Percentiles rank a stretch among this genome's conserved stretches.
These are phyloP conservation scores for Boletus albobrunnescens DNA, from an alignment of 1,284 basidiomycete species.

Conservation along the genomic window DNA sequence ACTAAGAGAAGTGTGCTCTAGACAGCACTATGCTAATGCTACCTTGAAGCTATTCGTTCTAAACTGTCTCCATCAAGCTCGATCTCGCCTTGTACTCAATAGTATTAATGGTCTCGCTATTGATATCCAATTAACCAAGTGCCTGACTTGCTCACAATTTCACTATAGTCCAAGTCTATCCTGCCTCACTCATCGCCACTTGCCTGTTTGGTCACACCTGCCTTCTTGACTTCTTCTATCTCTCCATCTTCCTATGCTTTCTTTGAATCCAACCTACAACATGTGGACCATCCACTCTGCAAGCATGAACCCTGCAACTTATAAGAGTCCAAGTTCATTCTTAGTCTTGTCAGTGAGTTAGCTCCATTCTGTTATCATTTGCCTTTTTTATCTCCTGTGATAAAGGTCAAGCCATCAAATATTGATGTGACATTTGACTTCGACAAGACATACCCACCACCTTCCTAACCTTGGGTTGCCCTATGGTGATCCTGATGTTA, in stretches of 20 bases:
- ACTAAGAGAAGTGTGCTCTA: too few species aligned
- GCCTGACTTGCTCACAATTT: constrained; percentile 42
- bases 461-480: constrained; percentile 46
- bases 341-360: constrained; percentile 63
- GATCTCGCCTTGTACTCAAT: constrained; percentile 18
- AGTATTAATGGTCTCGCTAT: constrained; percentile 34
- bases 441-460: constrained; percentile 63
- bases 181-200: constrained; percentile 42
- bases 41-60: too few species aligned
- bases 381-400: constrained; percentile 18
- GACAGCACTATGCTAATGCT: too few species aligned
- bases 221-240: constrained; percentile 34
- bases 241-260: constrained; percentile 37
- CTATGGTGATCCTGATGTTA: constrained; percentile 26
- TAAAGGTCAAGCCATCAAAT: constrained; percentile 72
- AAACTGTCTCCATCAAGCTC: constrained; percentile 9
- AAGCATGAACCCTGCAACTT: constrained; percentile 44
- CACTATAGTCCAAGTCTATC: constrained; percentile 25
- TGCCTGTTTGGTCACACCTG: constrained; percentile 55
- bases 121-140: constrained; percentile 36
- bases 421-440: constrained; percentile 70
- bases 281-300: constrained; percentile 26
- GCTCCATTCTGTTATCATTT: constrained; percentile 7
- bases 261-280: constrained; percentile 39
- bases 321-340: constrained; percentile 60